Evolutionary conservation across 2,329 filamentous ascomycete species (phyloP).

Genomic region (Rhinocladiella mackenziei): DNA sequence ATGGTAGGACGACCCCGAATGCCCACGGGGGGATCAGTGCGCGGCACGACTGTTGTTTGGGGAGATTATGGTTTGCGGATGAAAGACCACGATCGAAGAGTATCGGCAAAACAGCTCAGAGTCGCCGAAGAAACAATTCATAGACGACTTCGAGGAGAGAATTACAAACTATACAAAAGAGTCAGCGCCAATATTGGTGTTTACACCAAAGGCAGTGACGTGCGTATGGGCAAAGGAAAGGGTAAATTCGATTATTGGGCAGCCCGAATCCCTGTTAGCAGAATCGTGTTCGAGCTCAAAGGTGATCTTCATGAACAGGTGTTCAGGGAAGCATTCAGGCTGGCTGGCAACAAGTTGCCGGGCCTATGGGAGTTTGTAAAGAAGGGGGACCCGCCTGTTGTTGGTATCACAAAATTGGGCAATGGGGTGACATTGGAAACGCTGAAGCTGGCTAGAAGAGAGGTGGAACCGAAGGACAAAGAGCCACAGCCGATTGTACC

Average conservation of each 20-base stretch:
- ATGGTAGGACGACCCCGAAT: conserved; percentile 83
- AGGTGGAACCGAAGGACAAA: conserved; percentile 47
- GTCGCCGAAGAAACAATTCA: conserved; percentile 93
- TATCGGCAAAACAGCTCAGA: conserved; percentile 81
- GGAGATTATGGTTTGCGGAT: conserved; percentile 94
- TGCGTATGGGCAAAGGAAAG: conserved; percentile 99
- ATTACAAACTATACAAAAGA: conserved; percentile 87
- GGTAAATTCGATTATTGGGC: conserved; percentile 97
- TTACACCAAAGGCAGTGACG: conserved; percentile 91
- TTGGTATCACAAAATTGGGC: conserved; percentile 85
- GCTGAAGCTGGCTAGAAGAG: conserved; percentile 73
- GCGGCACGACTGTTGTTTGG: conserved; percentile 94
- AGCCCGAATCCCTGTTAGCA: conserved; percentile 79
- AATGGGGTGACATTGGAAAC: conserved; percentile 77
- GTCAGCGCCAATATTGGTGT: conserved; percentile 92
- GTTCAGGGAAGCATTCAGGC: conserved; percentile 83
- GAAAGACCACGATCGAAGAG: conserved; percentile 85
- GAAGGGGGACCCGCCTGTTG: conserved; percentile 83
- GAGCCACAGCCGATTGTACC: conserved; percentile 30
- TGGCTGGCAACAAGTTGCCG: conserved; percentile 92
- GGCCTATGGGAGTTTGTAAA: conserved; percentile 84
- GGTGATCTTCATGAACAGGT: conserved; percentile 93
- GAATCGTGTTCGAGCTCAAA: conserved; percentile 87
- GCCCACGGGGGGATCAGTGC: conserved; percentile 80
- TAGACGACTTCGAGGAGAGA: conserved; percentile 78